Percentiles rank a stretch among this genome's conserved stretches.
Conservation (phyloP, 805 yeast species). For the Metschnikowia borealis region DNA sequence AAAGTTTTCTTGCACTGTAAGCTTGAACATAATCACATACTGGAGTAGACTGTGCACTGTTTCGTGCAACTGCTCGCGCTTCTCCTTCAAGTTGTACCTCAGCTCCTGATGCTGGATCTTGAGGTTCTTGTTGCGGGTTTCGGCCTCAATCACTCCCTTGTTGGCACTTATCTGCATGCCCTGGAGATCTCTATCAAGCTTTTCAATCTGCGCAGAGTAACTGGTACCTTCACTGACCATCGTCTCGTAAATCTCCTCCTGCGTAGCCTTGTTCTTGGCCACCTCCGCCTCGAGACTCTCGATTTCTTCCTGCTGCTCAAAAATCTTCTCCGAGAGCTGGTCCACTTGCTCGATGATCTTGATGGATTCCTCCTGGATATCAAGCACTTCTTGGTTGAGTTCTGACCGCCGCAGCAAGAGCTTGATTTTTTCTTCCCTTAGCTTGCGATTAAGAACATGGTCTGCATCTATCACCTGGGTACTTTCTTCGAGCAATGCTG, state of each 20-base stretch:
- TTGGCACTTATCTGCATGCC: slow-evolving; percentile 44
- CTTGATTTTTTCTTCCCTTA: slow-evolving; percentile 42
- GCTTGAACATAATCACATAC: slow-evolving; percentile 58
- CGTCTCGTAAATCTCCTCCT: slow-evolving; percentile 53
- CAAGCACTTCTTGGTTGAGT: slow-evolving; percentile 43
- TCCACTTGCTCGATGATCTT: slow-evolving; percentile 58
- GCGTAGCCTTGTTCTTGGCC: slow-evolving; percentile 46
- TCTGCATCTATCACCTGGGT: slow-evolving; percentile 20
- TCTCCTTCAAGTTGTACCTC: slow-evolving; percentile 42
- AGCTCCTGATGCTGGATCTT: slow-evolving; percentile 52
- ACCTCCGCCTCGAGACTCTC: slow-evolving; percentile 58
- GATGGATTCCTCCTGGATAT: slow-evolving; percentile 53
- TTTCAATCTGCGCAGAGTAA: slow-evolving; percentile 62
- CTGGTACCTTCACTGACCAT: slow-evolving; percentile 50
- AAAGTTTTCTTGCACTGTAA: slow-evolving; percentile 59
- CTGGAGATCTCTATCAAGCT: slow-evolving; percentile 55
- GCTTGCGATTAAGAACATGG: slow-evolving; percentile 43
- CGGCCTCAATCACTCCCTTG: slow-evolving; percentile 47
- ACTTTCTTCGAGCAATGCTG: slow-evolving; percentile 8
- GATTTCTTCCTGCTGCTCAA: slow-evolving; percentile 52
- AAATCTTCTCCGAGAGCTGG: slow-evolving; percentile 48
- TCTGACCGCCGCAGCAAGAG: slow-evolving; percentile 27
- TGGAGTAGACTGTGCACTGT: slow-evolving; percentile 58
- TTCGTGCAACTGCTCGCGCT: slow-evolving; percentile 47
- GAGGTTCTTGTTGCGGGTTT: slow-evolving; percentile 44